Evolutionary conservation across 2,329 filamentous ascomycete species (phyloP).

Genomic region (Colletotrichum ledebouriae): DNA sequence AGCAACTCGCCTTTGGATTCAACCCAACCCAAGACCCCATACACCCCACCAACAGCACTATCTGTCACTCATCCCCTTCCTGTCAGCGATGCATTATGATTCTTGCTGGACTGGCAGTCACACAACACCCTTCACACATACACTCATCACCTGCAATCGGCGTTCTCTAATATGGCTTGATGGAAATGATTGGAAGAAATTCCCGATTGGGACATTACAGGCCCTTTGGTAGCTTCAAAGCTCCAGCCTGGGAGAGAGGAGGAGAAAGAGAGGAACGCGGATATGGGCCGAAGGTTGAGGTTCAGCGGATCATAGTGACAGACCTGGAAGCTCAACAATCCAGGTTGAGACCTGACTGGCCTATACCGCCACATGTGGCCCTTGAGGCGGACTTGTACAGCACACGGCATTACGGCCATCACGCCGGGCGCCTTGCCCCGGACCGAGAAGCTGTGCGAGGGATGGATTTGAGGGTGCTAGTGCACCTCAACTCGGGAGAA

Average conservation of each 20-base stretch:
- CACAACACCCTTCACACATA: conserved; percentile 43
- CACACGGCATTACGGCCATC: conserved; percentile 19
- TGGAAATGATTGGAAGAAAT: conserved; percentile 50
- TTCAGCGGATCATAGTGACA: conserved; percentile 28
- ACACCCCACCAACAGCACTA: conserved; percentile 30
- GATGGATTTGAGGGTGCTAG: conserved; percentile 38
- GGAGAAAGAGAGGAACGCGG: conserved; percentile 34
- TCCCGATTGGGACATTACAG: conserved; percentile 50
- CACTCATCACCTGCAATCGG: conserved; percentile 41
- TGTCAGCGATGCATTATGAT: conserved; percentile 32
- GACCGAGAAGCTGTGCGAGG: conserved; percentile 21
- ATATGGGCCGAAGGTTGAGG: conserved; percentile 33
- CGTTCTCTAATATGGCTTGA: conserved; percentile 55
- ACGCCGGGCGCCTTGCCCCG: conserved; percentile 8
- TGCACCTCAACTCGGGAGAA: conserved; percentile 37
- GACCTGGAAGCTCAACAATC: conserved; percentile 29
- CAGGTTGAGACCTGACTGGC: conserved; percentile 29
- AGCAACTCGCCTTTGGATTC: conserved; percentile 15
- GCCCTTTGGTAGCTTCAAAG: conserved; percentile 75
- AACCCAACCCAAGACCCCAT: conserved; percentile 19
- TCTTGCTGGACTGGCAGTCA: conserved; percentile 34
- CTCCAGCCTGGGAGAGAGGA: conserved; percentile 65
- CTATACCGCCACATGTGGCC: conserved; percentile 32
- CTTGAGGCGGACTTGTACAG: conserved; percentile 27
- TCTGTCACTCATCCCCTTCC: conserved; percentile 31